Conservation (phyloP, 139 green algal species). For the Pleodorina starrii region DNA sequence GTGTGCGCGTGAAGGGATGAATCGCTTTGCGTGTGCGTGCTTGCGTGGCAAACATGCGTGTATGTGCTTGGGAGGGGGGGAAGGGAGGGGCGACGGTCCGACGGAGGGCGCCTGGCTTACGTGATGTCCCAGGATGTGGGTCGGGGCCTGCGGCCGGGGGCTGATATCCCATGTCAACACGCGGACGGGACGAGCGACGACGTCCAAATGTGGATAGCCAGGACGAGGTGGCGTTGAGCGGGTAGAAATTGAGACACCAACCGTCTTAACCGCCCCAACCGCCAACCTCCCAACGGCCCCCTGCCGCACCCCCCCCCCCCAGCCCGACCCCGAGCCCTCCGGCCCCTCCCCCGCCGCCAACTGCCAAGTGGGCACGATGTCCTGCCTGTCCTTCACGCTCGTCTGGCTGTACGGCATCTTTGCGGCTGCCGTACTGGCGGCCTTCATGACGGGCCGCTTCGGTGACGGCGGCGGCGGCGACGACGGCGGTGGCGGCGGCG, state of each 20-base stretch:
- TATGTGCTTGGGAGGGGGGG: neutral
- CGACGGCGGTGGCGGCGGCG: neutral
- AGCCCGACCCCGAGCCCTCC: constrained; percentile 13
- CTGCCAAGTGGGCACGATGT: constrained; percentile 73
- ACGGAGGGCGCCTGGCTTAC: too few relatives aligned
- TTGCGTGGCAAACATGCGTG: too few relatives aligned
- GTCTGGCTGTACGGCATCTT: constrained; percentile 65
- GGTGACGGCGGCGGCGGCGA: neutral
- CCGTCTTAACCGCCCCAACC: too few relatives aligned
- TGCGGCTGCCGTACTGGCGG: constrained; percentile 52
- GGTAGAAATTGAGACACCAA: too few relatives aligned
- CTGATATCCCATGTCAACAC: too few relatives aligned
- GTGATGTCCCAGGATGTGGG: too few relatives aligned
- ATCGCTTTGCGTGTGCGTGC: too few relatives aligned
- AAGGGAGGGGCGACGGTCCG: neutral
- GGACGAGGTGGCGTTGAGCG: too few relatives aligned
- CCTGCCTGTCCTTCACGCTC: constrained; percentile 77
- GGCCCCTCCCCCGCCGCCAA: neutral
- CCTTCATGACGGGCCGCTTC: neutral
- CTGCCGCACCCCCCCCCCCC: neutral
- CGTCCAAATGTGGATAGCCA: too few relatives aligned
- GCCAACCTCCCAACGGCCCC: neutral
- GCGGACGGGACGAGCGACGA: too few relatives aligned
- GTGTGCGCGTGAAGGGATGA: neutral
- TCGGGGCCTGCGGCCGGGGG: too few relatives aligned